These are phyloP conservation scores for Alternaria sp. DNA, from an alignment of 2,329 filamentous ascomycete species.

Conservation along the genomic window DNA sequence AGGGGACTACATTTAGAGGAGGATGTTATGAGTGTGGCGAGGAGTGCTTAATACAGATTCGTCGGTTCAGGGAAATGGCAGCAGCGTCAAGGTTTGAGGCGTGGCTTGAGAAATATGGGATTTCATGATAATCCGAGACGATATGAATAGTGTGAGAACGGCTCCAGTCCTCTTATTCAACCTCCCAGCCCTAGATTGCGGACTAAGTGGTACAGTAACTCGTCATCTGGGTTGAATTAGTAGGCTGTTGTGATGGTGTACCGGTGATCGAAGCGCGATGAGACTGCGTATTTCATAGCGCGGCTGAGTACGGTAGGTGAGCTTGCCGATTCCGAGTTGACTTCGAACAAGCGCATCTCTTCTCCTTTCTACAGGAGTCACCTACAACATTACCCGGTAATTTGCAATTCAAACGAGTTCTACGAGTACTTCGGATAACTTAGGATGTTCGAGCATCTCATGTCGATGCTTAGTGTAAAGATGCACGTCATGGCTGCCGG, in stretches of 20 bases:
- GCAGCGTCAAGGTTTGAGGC: neutral
- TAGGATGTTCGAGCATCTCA: neutral
- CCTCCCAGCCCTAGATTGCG: neutral
- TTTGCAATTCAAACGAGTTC: no score
- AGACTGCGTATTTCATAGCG: neutral
- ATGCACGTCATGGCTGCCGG: neutral
- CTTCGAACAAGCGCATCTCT: neutral
- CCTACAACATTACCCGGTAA: neutral
- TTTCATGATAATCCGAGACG: no score
- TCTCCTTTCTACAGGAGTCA: neutral
- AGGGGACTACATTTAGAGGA: slow-evolving; percentile 57
- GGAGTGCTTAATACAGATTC: slow-evolving; percentile 7
- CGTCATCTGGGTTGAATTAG: neutral
- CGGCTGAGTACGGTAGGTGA: neutral
- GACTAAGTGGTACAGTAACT: neutral
- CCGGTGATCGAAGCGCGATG: neutral
- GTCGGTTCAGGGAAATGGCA: neutral
- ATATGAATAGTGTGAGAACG: no score
- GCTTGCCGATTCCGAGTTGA: neutral
- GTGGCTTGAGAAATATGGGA: neutral
- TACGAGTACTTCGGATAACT: neutral
- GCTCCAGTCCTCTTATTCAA: neutral
- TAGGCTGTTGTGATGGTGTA: neutral
- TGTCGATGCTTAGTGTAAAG: neutral
- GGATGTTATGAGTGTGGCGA: slow-evolving; percentile 50